Evolutionary conservation across 495 filamentous ascomycete species (phyloP), one percentile per base, ranked within the genome.

Genomic region (Aspergillus cavernicola): DNA sequence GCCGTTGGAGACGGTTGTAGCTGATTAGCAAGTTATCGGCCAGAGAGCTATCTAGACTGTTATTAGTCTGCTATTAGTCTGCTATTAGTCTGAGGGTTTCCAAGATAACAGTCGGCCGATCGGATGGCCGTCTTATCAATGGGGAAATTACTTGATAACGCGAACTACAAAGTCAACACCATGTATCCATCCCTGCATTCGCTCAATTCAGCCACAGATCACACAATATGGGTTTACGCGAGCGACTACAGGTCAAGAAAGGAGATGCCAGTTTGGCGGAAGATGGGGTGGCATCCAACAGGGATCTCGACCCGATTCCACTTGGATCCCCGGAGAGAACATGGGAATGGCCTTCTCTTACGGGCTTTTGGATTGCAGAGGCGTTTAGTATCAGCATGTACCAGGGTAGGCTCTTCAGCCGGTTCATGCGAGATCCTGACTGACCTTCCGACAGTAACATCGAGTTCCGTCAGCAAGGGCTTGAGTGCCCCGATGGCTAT

Each of bases 301-400:
- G 41, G 32, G 60, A 65, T 28, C 52, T 65, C 22, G 57, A 61
- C 40, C 63, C 60, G 16, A 49, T 65, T 12, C 63, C 51, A 0
- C 31, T 23, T 6, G 35, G 52, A 10, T 52, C 55, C 8, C 59
- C 58, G 19, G 55, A 63, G 29, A 44, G 52, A 11, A 59, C 56
- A 28, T 65, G 62, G 62, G 46, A 46, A 56, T 65, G 62, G 62
- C 61, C 61, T 18, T 61, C 61, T 8, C 50, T 63, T 12, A 52
- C 45, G 3, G 62, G 62, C n/a, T 65, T 63, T 50, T 65, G 62
- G 62, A 60, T 65, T 35, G 62, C 60, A 4, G 62, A 65, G 43
- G 60, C 60, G 12, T 65, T 66, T 22, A 59, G 56, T 38, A 59
- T 59, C 19, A 59, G 56, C 56, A 59, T 59, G 56, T 59, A 59